Percentiles rank a stretch among this genome's conserved stretches.
Conservation (phyloP, 495 filamentous ascomycete species). For the Xylaria longipes region DNA sequence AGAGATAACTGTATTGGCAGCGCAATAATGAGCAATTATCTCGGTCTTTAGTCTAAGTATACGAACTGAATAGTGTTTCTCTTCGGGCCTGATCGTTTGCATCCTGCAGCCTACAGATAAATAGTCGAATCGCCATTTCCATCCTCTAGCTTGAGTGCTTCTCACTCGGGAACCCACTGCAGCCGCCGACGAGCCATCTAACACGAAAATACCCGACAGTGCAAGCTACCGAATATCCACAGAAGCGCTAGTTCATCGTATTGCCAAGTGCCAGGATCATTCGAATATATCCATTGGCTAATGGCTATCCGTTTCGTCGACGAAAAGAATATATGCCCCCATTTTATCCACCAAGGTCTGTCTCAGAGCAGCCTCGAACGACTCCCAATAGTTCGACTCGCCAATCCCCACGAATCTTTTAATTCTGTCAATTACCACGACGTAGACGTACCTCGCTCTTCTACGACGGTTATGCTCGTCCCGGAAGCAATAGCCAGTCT, state of each 20-base stretch:
- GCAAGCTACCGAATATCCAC: background rate
- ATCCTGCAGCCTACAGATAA: too few relatives aligned
- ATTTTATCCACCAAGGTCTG: background rate
- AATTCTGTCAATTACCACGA: background rate
- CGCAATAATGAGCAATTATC: too few relatives aligned
- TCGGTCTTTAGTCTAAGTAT: too few relatives aligned
- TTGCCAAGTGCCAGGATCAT: background rate
- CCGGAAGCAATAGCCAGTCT: background rate
- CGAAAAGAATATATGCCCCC: background rate
- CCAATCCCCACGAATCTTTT: background rate
- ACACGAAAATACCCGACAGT: background rate
- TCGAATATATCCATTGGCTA: background rate
- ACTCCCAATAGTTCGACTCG: background rate
- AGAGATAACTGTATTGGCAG: too few relatives aligned
- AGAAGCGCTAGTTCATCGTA: background rate
- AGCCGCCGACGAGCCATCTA: background rate
- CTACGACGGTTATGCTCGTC: too few relatives aligned
- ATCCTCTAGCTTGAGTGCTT: background rate
- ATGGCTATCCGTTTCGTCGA: background rate
- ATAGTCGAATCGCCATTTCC: background rate
- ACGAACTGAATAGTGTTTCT: too few relatives aligned
- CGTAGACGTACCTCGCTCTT: background rate
- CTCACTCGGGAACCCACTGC: background rate
- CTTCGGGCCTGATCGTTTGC: too few relatives aligned
- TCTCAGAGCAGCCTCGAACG: background rate